Conservation (phyloP, 805 yeast species). For the Candida schatavii region DNA sequence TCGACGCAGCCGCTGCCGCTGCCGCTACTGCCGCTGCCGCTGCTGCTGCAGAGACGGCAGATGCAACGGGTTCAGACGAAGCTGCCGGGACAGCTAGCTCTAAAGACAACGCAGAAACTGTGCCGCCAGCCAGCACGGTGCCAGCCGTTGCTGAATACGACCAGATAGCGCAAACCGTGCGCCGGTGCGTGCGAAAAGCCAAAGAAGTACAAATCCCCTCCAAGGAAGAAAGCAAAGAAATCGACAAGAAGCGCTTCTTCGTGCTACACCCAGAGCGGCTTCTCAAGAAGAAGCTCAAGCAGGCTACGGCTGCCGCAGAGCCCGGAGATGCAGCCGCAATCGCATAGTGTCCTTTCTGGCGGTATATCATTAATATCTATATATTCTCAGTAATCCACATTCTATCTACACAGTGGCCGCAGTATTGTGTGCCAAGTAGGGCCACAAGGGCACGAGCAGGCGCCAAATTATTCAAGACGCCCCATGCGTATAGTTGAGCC, state of each 20-base stretch:
- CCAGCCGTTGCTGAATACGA: conserved; percentile 33
- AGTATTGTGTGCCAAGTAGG: too few relatives aligned
- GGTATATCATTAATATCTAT: neutral
- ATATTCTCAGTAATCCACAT: neutral
- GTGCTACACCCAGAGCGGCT: conserved; percentile 57
- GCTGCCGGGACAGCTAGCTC: conserved; percentile 7
- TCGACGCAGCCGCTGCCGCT: conserved; percentile 5
- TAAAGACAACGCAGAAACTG: conserved; percentile 13
- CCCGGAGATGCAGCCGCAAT: neutral
- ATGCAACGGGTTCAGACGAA: conserved; percentile 8
- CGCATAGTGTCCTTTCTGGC: too few relatives aligned
- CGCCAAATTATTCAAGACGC: too few relatives aligned
- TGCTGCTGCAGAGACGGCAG: conserved; percentile 9
- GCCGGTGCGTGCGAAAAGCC: conserved; percentile 48
- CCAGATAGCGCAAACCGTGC: conserved; percentile 43
- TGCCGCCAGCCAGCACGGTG: conserved; percentile 5
- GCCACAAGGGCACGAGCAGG: too few relatives aligned
- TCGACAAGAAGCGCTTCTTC: conserved; percentile 63
- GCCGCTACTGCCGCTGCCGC: conserved; percentile 10
- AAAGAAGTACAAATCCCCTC: conserved; percentile 44
- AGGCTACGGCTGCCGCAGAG: neutral
- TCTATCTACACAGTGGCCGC: too few relatives aligned
- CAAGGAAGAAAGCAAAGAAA: conserved; percentile 58
- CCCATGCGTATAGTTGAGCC: too few relatives aligned
- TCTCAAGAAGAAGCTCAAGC: conserved; percentile 40